Evolutionary conservation across 768 basidiomycete genomes (phyloP).

Genomic region (Pulveroboletus sp.): DNA sequence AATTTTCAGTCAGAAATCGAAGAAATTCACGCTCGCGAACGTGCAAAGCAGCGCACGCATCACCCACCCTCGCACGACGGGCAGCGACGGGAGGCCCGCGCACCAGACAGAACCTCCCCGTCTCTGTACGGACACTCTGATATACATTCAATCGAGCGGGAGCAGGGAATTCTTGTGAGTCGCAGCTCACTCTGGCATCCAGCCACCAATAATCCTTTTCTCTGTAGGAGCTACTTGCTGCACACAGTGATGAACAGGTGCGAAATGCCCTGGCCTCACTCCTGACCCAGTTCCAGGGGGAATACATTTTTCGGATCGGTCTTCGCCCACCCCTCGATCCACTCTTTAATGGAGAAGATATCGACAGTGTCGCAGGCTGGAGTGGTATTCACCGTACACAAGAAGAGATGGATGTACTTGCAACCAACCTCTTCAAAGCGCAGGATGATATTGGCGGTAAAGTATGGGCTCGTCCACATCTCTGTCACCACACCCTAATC

Average conservation of each 20-base stretch:
- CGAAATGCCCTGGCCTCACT: conserved; percentile 64
- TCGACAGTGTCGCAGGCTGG: conserved; percentile 51
- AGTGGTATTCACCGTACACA: conserved; percentile 47
- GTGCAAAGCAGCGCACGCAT: conserved; percentile 54
- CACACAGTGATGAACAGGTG: conserved; percentile 49
- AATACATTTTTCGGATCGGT: conserved; percentile 75
- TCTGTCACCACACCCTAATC: background rate
- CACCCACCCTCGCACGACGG: conserved; percentile 19
- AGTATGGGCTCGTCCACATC: conserved; percentile 37
- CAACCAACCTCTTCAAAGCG: conserved; percentile 40
- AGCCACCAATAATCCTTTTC: background rate
- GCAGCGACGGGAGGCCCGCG: conserved; percentile 50
- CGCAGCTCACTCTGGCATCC: background rate
- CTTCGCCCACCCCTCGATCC: conserved; percentile 54
- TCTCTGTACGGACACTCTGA: background rate
- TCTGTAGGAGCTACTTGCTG: conserved; percentile 41
- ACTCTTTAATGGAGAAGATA: conserved; percentile 52
- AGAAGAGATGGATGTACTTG: conserved; percentile 51
- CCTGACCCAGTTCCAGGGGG: conserved; percentile 66
- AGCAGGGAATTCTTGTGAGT: conserved; percentile 18
- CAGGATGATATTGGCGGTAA: conserved; percentile 82
- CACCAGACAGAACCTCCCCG: background rate
- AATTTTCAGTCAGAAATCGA: conserved; percentile 71
- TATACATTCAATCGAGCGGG: conserved; percentile 12
- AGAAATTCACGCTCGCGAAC: conserved; percentile 67